Base-by-base conservation (phyloP, 768 basidiomycete species). In the Termitomyces eurrhizus region DNA sequence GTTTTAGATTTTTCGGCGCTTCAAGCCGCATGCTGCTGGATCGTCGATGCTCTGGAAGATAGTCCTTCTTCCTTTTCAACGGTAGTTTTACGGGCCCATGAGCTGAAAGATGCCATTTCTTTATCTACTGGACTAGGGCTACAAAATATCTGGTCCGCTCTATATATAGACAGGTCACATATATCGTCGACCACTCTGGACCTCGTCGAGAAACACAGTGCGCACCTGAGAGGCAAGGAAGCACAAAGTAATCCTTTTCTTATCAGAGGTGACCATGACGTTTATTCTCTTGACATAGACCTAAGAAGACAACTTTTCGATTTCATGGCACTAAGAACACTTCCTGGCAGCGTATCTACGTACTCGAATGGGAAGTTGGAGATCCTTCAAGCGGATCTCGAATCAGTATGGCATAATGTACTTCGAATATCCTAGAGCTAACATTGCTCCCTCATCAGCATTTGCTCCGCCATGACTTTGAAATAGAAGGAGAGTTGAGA, bases 61-160 rank as follows among this genome's bases (percentile, higher is more conserved):
- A 69, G 74, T 41, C 70, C 80, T 4, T 55, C 72, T 3, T 46
- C 60, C 4, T 80, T 84, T 53, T 45, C 58, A 1, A 55, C 66
- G 29, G 66, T 86, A 35, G 66, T 65, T 9, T 52, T 56, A n/a
- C 65, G 70, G 32, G 74, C 75, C 7, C 59, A 73, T 36, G 65
- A 67, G 7, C 74, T 95, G 3, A 75, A 79, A 41, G 71, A 78
- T 5, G 67, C 76, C 3, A 76, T 90, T 16, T 82, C 82, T 3
- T 79, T 86, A 16, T 83, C 85, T 7, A 81, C 84, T n/a, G 95
- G 95, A 4, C 77, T 84, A 29, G 90, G 88, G 26, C 75, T 95
- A 69, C 74, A 81, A 21, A 78, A 86, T 24, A 83, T 96, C 39
- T 96, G 93, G 93, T 75, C 78, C 13, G 70, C 69, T 7, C 71